Base-by-base conservation (phyloP, 768 basidiomycete genomes). In the Termitomyces sp. region DNA sequence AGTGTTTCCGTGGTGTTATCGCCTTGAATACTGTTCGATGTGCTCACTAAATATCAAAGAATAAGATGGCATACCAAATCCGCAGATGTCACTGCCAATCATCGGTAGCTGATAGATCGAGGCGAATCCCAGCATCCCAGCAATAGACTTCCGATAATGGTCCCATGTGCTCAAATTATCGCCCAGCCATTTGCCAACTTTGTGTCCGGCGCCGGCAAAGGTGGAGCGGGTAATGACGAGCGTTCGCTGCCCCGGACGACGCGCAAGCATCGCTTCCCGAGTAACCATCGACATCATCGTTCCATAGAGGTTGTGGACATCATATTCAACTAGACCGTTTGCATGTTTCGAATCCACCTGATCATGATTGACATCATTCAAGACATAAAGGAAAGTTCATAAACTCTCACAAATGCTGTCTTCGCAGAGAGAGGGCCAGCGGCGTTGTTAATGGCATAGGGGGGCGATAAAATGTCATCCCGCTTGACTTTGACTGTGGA, bases 71-170 rank as follows among this genome's bases (percentile, higher is more conserved):
- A 15, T 60, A 82, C 82, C 78, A 67, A 78, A 86, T 2, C 85
- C 86, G 63, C 84, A 88, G 55, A 87, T 84, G 68, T 92, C 89
- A 48, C 81, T 80, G 2, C 89, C 89, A 35, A 89, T 81, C 86
- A 91, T 86, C 0, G 89, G 89, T 1, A 88, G 69, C 60, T 86
- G 84, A 63, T 79, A 87, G 15, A 89, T 67, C 1, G 75, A 71
- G 6, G 85, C 82, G 70, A 87, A 83, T n/a, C 79, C 80, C 28
- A 88, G 71, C 72, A 87, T 83, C 5, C 84, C 85, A 3, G 84
- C 76, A 56, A 88, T 85, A 5, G 81, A 84, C 45, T 67, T 63
- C 14, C 79, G 71, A 63, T 87, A 87, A 49, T 86, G 79, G 0
- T 71, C 73, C 84, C 85, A 87, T 1, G 64, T 55, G 57, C 79